Evolutionary conservation across 1,284 basidiomycete species (phyloP).

Genomic region (Ceratobasidium sp.): DNA sequence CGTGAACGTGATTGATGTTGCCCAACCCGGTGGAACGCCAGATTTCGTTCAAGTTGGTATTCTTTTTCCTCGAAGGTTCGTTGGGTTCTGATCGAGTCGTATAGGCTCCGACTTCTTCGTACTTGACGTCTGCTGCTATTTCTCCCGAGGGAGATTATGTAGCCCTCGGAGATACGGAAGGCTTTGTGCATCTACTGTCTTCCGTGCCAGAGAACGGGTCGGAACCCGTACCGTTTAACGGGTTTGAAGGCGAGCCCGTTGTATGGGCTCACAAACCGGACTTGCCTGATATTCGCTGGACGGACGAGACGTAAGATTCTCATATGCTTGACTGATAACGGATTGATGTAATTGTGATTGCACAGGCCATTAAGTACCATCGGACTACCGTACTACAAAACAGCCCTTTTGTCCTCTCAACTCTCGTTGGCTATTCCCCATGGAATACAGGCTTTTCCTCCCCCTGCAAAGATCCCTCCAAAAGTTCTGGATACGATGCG

Average conservation of each 20-base stretch:
- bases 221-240: conserved; percentile 72
- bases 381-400: conserved; percentile 87
- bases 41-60: conserved; percentile 75
- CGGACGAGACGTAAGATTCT: conserved; percentile 70
- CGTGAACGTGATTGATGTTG: conserved; percentile 87
- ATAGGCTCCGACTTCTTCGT: conserved; percentile 63
- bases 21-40: conserved; percentile 66
- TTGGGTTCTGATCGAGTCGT: conserved; percentile 8
- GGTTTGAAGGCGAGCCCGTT: conserved; percentile 80
- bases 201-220: conserved; percentile 68
- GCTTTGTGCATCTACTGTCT: conserved; percentile 83
- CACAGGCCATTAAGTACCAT: conserved; percentile 83
- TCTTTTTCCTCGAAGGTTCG: neutral
- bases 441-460: conserved; percentile 61
- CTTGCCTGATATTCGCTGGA: conserved; percentile 78
- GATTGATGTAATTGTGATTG: conserved; percentile 29
- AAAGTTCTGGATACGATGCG: conserved; percentile 80
- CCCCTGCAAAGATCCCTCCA: conserved; percentile 77
- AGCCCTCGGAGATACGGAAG: conserved; percentile 90
- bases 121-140: conserved; percentile 79
- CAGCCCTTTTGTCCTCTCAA: conserved; percentile 81
- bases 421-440: conserved; percentile 52
- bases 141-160: conserved; percentile 88
- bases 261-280: conserved; percentile 83
- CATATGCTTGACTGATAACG: neutral